Evolutionary conservation across 176 grass and related monocot genomes (phyloP), one percentile per base, ranked within the genome.

Genomic region (Oryza meyeriana): DNA sequence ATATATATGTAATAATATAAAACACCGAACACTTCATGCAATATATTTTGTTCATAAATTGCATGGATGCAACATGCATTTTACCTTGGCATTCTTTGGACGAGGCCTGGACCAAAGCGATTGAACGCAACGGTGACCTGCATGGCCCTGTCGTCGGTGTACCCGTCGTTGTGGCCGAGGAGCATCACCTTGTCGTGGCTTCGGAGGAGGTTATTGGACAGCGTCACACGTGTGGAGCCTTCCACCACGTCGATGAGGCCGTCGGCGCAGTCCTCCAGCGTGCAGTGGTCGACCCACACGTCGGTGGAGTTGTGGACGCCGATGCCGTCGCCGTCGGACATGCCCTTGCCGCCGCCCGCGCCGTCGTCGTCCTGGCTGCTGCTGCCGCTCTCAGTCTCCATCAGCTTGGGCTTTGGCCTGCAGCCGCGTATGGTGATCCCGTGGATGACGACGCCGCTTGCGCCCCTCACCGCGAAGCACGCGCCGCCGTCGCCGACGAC

Each of bases 11-110:
- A n/a, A n/a, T n/a, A n/a, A n/a, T n/a, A n/a, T n/a, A n/a, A n/a
- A n/a, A n/a, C n/a, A n/a, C n/a, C n/a, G n/a, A n/a, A n/a, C n/a
- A 27, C 10, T 59, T 62, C n/a, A 64, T 33, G 32, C 32, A 33
- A 33, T 33, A 33, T 33, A 33, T 33, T 1, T 33, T 33, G 32
- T 33, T 33, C 32, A 33, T 1, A 62, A 29, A 64, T 50, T 18
- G 36, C 27, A 42, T 20, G 12, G 2, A 44, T 44, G 1, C 5
- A 2, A 44, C 6, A 52, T 52, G 47, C 5, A 20, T 20, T 20
- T 52, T 36, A 85, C 81, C 86, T 92, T 1, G 90, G 86, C 86
- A 88, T 88, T 57, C 90, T 92, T 24, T 92, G 90, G 58, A 92
- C 70, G 28, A 88, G 84, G 6, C 82, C 86, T 28, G 84, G 77